Base-by-base conservation (phyloP, 2,329 filamentous ascomycete species). In the Penicillium sp. region DNA sequence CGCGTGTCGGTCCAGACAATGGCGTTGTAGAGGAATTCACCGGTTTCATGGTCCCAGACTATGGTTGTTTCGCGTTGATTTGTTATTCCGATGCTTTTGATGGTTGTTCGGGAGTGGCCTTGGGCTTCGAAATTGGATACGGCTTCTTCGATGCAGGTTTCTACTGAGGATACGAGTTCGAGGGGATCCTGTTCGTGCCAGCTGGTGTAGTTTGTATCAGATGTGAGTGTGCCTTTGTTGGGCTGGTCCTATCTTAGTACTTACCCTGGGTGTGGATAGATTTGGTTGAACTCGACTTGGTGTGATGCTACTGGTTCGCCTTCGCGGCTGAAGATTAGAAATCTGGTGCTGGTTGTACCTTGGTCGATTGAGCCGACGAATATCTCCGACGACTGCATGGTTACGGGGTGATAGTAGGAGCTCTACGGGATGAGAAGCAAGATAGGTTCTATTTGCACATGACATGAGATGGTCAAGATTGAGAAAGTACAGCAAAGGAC, bases 1-100 rank as follows among this genome's bases (percentile, higher is more conserved):
- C 90, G 80, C 11, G 89, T 95, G 66, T 95, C 90, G 10, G 89
- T 87, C 89, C 90, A 95, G 40, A 89, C 90, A 56, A 95, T 86
- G 42, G 89, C 89, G 65, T 92, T 90, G 74, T 88, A 79, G 8
- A 95, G 76, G 4, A 89, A 82, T 66, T 92, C 80, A 55, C 90
- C 90, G 1, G 87, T 95, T 58, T 80, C 78, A 54, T 78, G 79
- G 69, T 95, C 88, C 89, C 89, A 95, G 18, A 91, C 83, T 0
- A 95, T 78, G 2, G 86, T 90, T 2, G 90, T 95, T 71, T 95
- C 90, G 64, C 90, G 83, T 74, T 95, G 89, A 71, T 92, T 95
- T 46, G 89, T 95, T 65, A 95, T 88, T 45, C 90, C 90, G 55
- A 95, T 78, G 4, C 86, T 80, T 64, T 74, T 84, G 66, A 95